These are phyloP conservation scores for Cinchona pubescens DNA, from an alignment of 257 asterid species.

Conservation along the genomic window DNA sequence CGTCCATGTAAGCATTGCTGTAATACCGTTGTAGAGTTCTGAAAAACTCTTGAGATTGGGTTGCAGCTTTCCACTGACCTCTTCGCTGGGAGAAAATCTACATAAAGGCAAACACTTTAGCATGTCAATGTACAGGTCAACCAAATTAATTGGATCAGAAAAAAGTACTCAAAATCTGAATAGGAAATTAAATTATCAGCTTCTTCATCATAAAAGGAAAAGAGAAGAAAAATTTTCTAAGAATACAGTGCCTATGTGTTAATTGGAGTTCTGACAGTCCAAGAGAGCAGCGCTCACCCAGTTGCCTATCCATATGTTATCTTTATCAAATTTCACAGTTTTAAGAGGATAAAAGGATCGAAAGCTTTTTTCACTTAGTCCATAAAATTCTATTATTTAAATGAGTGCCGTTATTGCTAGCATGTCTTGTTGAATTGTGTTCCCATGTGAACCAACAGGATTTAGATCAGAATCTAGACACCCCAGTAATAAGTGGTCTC, in stretches of 20 bases:
- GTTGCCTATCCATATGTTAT: background rate
- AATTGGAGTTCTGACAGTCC: background rate
- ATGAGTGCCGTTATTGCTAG: background rate
- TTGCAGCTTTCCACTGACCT: slow-evolving; percentile 99
- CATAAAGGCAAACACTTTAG: slow-evolving; percentile 10
- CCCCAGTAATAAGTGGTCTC: background rate
- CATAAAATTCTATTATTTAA: background rate
- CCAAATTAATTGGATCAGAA: background rate
- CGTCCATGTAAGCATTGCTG: slow-evolving; percentile 93
- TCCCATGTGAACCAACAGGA: background rate
- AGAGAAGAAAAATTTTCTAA: background rate
- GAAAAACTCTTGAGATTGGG: slow-evolving; percentile 92
- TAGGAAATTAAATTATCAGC: background rate
- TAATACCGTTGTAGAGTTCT: slow-evolving; percentile 95
- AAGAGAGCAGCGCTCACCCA: background rate
- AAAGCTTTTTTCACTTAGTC: background rate
- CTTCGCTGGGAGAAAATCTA: slow-evolving; percentile 92
- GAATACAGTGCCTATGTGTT: background rate
- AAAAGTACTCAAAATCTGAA: background rate
- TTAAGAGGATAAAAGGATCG: background rate
- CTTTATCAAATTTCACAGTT: background rate
- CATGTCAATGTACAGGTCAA: slow-evolving; percentile 13
- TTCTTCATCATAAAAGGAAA: background rate
- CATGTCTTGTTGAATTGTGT: background rate
- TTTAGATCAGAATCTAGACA: no score